A percentile compares a stretch with the other conserved stretches of the same genome.
phyloP scores from a whole-genome alignment of 148 eudicot species.

The Rhododendron henanense region DNA sequence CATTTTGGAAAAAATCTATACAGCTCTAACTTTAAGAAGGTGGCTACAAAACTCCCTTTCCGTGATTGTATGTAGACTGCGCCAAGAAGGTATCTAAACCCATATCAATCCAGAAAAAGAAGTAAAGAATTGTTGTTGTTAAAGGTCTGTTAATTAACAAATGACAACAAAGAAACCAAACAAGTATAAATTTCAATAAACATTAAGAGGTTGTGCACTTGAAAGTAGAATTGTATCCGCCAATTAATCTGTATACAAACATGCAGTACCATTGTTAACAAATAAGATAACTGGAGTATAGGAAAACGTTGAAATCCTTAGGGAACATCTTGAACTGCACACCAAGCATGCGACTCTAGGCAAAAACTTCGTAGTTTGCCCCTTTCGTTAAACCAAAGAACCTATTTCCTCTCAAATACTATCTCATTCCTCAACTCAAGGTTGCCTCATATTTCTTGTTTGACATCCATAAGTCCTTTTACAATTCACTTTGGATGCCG shows the following conservation, averaged over 20 bases:
- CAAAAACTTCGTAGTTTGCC: background rate
- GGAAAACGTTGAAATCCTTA: background rate
- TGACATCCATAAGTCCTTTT: background rate
- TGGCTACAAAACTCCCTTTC: background rate
- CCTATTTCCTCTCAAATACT: background rate
- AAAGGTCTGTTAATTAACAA: background rate
- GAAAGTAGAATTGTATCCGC: background rate
- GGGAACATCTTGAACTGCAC: background rate
- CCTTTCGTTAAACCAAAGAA: background rate
- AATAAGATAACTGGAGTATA: background rate
- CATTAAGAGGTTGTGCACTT: background rate
- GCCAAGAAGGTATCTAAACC: background rate
- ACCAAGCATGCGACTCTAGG: background rate
- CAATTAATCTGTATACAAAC: background rate
- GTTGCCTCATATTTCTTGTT: background rate
- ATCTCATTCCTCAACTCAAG: background rate
- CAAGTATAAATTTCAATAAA: background rate
- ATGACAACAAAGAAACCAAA: background rate
- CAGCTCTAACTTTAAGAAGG: background rate
- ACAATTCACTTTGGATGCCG: background rate
- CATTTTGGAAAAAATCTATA: background rate
- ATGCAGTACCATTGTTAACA: background rate
- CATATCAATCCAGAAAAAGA: background rate
- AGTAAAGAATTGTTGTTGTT: background rate
- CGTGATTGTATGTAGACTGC: background rate